A percentile compares a stretch with the other conserved stretches of the same genome.
phyloP scores from a whole-genome alignment of 2,329 filamentous ascomycete species.

The Tolypocladium amazonense region DNA sequence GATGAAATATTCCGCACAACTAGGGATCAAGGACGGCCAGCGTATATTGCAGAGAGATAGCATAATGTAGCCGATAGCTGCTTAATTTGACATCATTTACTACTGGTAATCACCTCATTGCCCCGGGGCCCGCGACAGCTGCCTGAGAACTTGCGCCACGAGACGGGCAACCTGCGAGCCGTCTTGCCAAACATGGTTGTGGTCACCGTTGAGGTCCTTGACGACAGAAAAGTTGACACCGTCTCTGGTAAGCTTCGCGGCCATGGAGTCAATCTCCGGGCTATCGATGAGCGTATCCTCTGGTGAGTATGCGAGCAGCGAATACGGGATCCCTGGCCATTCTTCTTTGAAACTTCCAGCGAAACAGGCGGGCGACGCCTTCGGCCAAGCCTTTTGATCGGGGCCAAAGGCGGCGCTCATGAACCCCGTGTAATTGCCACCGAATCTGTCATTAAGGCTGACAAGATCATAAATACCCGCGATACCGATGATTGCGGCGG shows the following conservation, averaged over 20 bases:
- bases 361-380: conserved; percentile 41
- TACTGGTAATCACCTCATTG: not conserved
- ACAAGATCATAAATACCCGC: conserved; percentile 58
- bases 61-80: not conserved
- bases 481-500: conserved; percentile 46
- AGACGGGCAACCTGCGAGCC: conserved; percentile 45
- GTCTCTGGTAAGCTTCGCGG: conserved; percentile 29
- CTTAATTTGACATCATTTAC: not conserved
- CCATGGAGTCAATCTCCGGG: conserved; percentile 49
- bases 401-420: conserved; percentile 50
- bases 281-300: conserved; percentile 41
- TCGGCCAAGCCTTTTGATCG: conserved; percentile 38
- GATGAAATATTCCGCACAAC: not conserved
- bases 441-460: conserved; percentile 36
- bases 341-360: conserved; percentile 27
- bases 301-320: conserved; percentile 32
- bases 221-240: conserved; percentile 19
- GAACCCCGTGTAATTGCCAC: conserved; percentile 43
- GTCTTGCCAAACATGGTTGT: conserved; percentile 54
- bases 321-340: conserved; percentile 23
- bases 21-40: not conserved
- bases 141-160: conserved; percentile 20
- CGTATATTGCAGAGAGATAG: not conserved
- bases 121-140: not conserved
- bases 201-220: conserved; percentile 41